Base-by-base conservation (phyloP, 2,329 filamentous ascomycete species). In the Pyricularia grisea region DNA sequence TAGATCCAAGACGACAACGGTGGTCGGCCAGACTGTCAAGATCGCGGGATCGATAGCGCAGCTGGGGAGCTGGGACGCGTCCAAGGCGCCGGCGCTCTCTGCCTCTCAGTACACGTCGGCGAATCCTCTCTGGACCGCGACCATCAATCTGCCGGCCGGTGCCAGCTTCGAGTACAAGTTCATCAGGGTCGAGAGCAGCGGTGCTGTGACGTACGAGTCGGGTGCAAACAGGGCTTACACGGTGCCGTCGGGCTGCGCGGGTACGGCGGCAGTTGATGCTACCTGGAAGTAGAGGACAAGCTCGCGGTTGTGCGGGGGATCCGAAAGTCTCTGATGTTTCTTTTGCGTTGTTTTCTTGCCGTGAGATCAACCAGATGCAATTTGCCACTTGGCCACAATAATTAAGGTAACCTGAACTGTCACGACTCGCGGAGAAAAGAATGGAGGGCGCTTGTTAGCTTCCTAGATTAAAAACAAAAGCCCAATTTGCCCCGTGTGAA, bases 211-310 rank as follows among this genome's bases (percentile, higher is more conserved):
- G 42, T 50, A 50, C 17, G 42, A 50, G 42, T 50, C 42, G 14
- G 42, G 42, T 6, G 42, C 42, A 17, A 50, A 50, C 42, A n/a
- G 42, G 42, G 42, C 10, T 20, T 50, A 50, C 42, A 50, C 42
- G 42, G 42, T 50, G 42, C 42, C 42, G 42, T 4, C 17, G 42
- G 42, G 10, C 42, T 50, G 42, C 20, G 42, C 42, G 17, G 42
- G 42, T 1, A 50, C 42, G 42, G 42, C 42, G 14, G n/a, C 42
- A 20, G 42, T 50, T 17, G 42, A 50, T 50, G 9, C 42, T 17
- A 7, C 42, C 69, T 79, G 70, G 61, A 72, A 72, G 30, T 68
- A 70, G 4, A 69, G 71, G 12, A n/a, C n/a, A n/a, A n/a, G n/a
- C n/a, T n/a, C n/a, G n/a, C n/a, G n/a, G n/a, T n/a, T n/a, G n/a